These are phyloP conservation scores for Pichia cactophila DNA, from an alignment of 1,139 yeast species.

Conservation along the genomic window DNA sequence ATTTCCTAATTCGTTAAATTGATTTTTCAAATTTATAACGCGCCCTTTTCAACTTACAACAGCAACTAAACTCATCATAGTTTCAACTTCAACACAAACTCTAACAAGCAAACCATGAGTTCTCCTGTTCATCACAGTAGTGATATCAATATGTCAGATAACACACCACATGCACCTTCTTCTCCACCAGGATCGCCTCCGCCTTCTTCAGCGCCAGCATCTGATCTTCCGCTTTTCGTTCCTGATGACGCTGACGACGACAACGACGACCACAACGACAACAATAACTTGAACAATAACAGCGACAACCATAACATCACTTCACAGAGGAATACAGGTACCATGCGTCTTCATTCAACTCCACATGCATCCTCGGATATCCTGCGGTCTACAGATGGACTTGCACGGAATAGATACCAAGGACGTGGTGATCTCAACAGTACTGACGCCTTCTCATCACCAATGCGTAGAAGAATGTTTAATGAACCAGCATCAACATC, in stretches of 20 bases:
- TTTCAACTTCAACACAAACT: background rate
- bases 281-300: too few species aligned
- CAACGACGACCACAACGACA: too few species aligned
- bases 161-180: conserved; percentile 17
- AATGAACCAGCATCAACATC: conserved; percentile 21
- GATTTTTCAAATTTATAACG: background rate
- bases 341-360: background rate
- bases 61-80: background rate
- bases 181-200: background rate
- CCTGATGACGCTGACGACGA: background rate
- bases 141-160: conserved; percentile 1
- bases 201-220: background rate
- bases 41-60: background rate
- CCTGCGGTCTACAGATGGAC: conserved; percentile 11
- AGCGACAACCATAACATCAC: too few species aligned
- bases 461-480: conserved; percentile 34
- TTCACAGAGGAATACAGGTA: background rate
- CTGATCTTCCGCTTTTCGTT: background rate
- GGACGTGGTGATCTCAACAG: conserved; percentile 52
- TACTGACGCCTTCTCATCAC: conserved; percentile 46
- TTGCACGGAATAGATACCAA: conserved; percentile 21
- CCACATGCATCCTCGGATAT: conserved; percentile 24
- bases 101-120: background rate
- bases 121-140: background rate
- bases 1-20: background rate